Conservation (phyloP, 495 filamentous ascomycete genomes). For the Penicillium nucicola region DNA sequence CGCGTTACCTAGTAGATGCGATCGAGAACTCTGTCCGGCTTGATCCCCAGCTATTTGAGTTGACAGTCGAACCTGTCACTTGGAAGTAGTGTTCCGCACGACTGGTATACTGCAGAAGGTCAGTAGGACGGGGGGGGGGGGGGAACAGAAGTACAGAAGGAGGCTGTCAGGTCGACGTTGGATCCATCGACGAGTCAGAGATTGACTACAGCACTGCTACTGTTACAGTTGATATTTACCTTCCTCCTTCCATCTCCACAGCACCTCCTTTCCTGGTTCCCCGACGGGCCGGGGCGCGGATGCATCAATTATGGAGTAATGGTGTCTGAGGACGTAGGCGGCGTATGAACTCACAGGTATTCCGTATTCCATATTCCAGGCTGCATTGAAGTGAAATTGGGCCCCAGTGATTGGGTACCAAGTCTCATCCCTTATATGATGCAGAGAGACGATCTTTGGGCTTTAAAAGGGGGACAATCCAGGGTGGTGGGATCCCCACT, state of each 20-base stretch:
- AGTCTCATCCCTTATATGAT: neutral
- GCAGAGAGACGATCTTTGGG: neutral
- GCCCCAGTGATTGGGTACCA: too few species aligned
- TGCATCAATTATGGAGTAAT: constrained; percentile 6
- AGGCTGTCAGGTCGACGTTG: constrained; percentile 3
- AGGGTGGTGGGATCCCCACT: constrained; percentile 10
- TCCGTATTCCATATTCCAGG: too few species aligned
- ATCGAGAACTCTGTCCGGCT: constrained; percentile 8
- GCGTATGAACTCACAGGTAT: constrained; percentile 1
- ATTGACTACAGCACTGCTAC: neutral
- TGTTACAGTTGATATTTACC: neutral
- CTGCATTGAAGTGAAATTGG: too few species aligned
- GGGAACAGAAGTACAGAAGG: neutral
- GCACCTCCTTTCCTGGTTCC: constrained; percentile 3
- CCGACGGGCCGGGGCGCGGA: constrained; percentile 13
- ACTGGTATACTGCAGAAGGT: too few species aligned
- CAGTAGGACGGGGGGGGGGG: too few species aligned
- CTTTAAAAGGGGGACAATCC: constrained; percentile 5
- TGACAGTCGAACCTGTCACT: too few species aligned
- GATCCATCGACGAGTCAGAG: neutral
- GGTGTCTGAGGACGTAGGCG: constrained; percentile 1
- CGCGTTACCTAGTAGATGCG: constrained; percentile 9
- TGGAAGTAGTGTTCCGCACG: too few species aligned
- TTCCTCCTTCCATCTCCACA: neutral
- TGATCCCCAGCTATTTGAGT: constrained; percentile 14